Conservation (phyloP, 495 filamentous ascomycete genomes). For the Talaromyces borbonicus region DNA sequence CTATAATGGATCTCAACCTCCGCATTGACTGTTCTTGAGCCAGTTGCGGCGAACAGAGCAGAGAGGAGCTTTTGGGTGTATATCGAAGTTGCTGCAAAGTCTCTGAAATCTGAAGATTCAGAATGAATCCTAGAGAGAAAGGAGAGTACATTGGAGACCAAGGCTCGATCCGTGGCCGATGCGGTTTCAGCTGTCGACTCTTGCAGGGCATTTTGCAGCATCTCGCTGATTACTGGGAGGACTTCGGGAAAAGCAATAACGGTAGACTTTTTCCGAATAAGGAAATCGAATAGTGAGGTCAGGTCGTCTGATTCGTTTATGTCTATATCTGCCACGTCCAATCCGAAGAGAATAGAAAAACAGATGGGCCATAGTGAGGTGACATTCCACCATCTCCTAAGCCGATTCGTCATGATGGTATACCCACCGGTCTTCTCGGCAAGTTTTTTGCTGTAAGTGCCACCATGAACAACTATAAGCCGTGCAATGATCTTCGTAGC, state of each 20-base stretch:
- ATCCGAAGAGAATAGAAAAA: constrained; percentile 80
- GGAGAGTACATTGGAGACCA: constrained; percentile 64
- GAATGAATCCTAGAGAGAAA: constrained; percentile 70
- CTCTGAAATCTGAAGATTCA: constrained; percentile 63
- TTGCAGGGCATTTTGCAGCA: constrained; percentile 76
- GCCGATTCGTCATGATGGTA: constrained; percentile 64
- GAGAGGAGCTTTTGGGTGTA: constrained; percentile 71
- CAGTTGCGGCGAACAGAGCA: constrained; percentile 74
- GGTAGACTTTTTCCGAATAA: constrained; percentile 42
- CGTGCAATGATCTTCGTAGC: constrained; percentile 80
- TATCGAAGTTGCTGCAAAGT: constrained; percentile 66
- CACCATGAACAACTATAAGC: constrained; percentile 71
- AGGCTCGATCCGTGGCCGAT: constrained; percentile 13
- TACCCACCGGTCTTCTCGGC: constrained; percentile 78
- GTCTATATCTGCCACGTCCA: constrained; percentile 65
- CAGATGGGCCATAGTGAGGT: constrained; percentile 79
- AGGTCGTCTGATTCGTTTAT: constrained; percentile 64
- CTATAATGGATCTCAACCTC: constrained; percentile 74
- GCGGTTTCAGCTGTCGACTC: constrained; percentile 22
- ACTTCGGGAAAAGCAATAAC: constrained; percentile 69
- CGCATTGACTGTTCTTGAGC: constrained; percentile 68
- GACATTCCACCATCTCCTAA: constrained; percentile 85
- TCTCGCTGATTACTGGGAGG: constrained; percentile 68
- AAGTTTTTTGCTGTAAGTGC: constrained; percentile 74
- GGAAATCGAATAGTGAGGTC: constrained; percentile 60